Conservation (phyloP, 2,329 filamentous ascomycete species). For the Fusarium foetens region DNA sequence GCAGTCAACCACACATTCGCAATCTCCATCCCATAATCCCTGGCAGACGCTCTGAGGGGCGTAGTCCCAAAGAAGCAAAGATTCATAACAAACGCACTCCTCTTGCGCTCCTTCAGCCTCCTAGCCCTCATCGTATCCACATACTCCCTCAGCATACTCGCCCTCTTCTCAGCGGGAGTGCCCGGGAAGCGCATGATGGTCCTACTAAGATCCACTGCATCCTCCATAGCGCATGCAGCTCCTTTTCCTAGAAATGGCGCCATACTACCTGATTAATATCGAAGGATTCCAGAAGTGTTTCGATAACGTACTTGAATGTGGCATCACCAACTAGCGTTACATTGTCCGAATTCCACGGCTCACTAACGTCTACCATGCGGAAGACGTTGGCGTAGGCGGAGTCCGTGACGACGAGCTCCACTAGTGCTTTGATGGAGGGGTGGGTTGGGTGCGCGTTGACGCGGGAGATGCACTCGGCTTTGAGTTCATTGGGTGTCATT, state of each 20-base stretch:
- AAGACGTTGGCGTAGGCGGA: background rate
- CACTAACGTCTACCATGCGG: background rate
- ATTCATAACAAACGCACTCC: background rate
- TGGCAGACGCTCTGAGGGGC: background rate
- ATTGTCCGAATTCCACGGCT: background rate
- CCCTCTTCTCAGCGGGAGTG: background rate
- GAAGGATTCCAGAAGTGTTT: background rate
- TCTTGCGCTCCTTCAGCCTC: background rate
- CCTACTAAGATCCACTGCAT: background rate
- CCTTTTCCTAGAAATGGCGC: background rate
- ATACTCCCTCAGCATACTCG: background rate
- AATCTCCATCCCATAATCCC: background rate
- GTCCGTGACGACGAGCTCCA: background rate
- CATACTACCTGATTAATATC: background rate
- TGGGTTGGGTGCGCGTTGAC: background rate
- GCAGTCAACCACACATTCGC: background rate
- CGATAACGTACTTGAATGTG: background rate
- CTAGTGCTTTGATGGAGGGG: background rate
- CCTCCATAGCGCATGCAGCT: background rate
- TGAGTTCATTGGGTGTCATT: background rate
- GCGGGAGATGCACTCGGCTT: background rate
- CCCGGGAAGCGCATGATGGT: background rate
- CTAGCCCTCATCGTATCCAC: background rate
- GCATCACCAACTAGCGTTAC: background rate
- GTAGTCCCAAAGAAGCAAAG: conserved; percentile 1